Conservation (phyloP, 2,329 filamentous ascomycete species). For the Aspergillus pseudoglaucus region DNA sequence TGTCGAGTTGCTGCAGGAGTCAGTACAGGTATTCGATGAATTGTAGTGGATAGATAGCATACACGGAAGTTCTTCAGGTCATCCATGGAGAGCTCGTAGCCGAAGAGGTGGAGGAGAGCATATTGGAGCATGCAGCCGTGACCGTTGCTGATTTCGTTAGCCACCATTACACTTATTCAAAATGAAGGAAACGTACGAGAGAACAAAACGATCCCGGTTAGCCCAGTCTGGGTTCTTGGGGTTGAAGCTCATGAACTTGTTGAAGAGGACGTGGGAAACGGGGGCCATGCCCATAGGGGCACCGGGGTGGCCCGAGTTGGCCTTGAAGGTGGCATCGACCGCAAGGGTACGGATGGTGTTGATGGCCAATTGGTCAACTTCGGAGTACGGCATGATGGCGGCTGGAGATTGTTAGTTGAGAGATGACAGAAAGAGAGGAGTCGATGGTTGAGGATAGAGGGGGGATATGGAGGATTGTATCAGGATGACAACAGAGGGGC, state of each 20-base stretch:
- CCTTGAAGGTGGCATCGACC: constrained; percentile 91
- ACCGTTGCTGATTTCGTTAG: constrained; percentile 63
- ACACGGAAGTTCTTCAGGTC: constrained; percentile 96
- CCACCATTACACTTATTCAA: neutral
- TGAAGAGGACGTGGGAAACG: constrained; percentile 92
- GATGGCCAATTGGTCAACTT: constrained; percentile 83
- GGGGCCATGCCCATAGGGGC: constrained; percentile 97
- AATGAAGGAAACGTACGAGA: constrained; percentile 67
- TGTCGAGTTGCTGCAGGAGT: constrained; percentile 54
- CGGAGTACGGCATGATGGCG: constrained; percentile 75
- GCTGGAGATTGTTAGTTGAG: constrained; percentile 11
- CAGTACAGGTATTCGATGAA: constrained; percentile 2
- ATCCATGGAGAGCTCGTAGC: constrained; percentile 78
- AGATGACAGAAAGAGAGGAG: constrained; percentile 5
- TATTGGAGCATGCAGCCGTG: constrained; percentile 99
- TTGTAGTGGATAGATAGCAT: constrained; percentile 38
- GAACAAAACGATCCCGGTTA: constrained; percentile 97
- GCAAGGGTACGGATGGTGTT: constrained; percentile 97
- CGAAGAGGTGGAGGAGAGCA: constrained; percentile 93
- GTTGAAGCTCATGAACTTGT: constrained; percentile 99
- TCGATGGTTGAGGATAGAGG: neutral
- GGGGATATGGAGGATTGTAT: neutral
- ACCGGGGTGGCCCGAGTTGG: constrained; percentile 97
- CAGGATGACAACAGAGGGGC: neutral
- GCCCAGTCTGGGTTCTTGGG: constrained; percentile 96